Evolutionary conservation across 768 basidiomycete species (phyloP), one percentile per base, ranked within the genome.

Genomic region (Serendipita sp.): DNA sequence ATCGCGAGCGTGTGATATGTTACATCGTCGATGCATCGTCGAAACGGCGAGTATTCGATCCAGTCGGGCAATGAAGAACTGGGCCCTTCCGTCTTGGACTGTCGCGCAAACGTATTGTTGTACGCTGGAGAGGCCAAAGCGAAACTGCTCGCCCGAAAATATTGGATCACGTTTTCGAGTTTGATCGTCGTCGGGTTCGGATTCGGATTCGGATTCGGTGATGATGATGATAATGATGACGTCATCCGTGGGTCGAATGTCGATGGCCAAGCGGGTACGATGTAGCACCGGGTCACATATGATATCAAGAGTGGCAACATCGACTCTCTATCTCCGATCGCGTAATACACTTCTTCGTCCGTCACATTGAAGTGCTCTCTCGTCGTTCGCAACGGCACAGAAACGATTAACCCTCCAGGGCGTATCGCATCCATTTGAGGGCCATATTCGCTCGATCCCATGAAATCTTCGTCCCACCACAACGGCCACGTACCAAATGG

Each of bases 61-160:
- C 3, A 8, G 7, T 60, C 56, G 3, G 56, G 56, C 4, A 41
- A 13, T 41, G 38, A 13, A 4, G 38, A 41, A 41, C 38, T 13
- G 4, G 48, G n/a, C n/a, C 4, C 48, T 4, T 51, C 35, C 3
- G n/a, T 51, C 48, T 8, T 16, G 16, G 28, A 4, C 8, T 30
- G 3, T 35, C 56, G 56, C 3, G 24, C 34, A 60, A 28, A 28
- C 24, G 64, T 45, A 54, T 67, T 65, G 56, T 67, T 67, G 66
- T 67, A 67, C 2, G 47, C 45, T 8, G 53, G 45, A 13, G 64
- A 64, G 44, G 64, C 56, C n/a, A 67, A 64, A 32, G 58, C 66
- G 32, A 67, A 64, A 13, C 41, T 45, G 38, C 53, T 60, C 5
- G 66, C 66, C n/a, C 66, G 66, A 47, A 65, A 67, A 56, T 67